These are phyloP conservation scores for Skeletonema costatum DNA, from an alignment of 108 stramenopile genomes.

Conservation along the genomic window DNA sequence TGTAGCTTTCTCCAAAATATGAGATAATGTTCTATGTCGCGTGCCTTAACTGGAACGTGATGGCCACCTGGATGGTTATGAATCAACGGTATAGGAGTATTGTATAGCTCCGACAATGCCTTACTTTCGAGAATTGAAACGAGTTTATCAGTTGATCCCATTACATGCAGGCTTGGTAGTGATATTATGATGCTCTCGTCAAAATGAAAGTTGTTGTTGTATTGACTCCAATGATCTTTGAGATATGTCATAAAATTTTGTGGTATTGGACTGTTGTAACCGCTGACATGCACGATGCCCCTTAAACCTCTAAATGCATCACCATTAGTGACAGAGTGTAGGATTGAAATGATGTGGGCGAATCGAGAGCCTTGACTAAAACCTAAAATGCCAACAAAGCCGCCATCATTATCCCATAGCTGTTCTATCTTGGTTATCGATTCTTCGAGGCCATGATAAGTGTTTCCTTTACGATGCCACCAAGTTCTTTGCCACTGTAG, in stretches of 20 bases:
- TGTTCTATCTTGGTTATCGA: constrained; percentile 46
- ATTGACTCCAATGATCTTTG: not conserved
- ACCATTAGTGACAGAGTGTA: constrained; percentile 43
- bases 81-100: not conserved
- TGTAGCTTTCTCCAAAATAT: constrained; percentile 52
- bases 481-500: constrained; percentile 37
- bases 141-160: constrained; percentile 63
- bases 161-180: constrained; percentile 72
- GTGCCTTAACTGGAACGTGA: constrained; percentile 73
- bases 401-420: constrained; percentile 38
- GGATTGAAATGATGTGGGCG: constrained; percentile 54
- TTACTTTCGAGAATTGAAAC: constrained; percentile 54
- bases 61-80: constrained; percentile 71
- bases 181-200: constrained; percentile 7
- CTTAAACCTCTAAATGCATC: constrained; percentile 51
- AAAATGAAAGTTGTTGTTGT: not conserved
- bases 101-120: constrained; percentile 35
- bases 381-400: constrained; percentile 70
- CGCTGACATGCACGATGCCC: constrained; percentile 63
- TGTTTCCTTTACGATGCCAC: constrained; percentile 41
- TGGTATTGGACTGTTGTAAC: constrained; percentile 70
- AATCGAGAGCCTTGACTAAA: constrained; percentile 83
- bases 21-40: constrained; percentile 53
- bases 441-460: constrained; percentile 63
- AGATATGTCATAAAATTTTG: constrained; percentile 29